Evolutionary conservation across 441 rosid species (phyloP).

Genomic region (Brassica balearica): DNA sequence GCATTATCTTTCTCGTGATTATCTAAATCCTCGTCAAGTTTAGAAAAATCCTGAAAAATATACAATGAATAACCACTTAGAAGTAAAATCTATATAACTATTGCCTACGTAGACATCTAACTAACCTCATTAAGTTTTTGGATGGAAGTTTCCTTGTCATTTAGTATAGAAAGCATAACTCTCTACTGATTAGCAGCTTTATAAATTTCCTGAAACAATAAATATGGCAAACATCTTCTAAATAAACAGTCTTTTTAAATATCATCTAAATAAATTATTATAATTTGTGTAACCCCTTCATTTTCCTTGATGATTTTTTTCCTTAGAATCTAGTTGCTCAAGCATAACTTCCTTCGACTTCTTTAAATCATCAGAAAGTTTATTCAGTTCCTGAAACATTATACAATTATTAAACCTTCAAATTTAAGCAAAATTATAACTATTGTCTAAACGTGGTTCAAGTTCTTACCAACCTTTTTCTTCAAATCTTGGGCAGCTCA

Average conservation of each 20-base stretch:
- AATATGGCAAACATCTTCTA: not conserved
- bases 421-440: not conserved
- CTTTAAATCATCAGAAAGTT: no score
- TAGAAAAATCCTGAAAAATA: not conserved
- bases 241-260: no score
- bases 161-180: not conserved
- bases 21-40: not conserved
- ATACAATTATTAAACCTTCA: not conserved
- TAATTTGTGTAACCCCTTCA: no score
- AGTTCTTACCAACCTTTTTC: not conserved
- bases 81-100: not conserved
- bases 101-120: not conserved
- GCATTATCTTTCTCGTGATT: not conserved
- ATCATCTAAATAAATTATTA: not conserved
- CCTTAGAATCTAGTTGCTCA: no score
- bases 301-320: no score
- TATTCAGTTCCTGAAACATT: no score
- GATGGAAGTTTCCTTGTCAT: no score
- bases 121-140: no score
- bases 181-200: not conserved
- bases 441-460: not conserved
- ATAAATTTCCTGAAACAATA: no score
- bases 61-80: not conserved
- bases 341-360: no score
- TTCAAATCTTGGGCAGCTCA: not conserved